Evolutionary conservation across 768 basidiomycete genomes (phyloP).

Genomic region (Phanerochaete carnosa): DNA sequence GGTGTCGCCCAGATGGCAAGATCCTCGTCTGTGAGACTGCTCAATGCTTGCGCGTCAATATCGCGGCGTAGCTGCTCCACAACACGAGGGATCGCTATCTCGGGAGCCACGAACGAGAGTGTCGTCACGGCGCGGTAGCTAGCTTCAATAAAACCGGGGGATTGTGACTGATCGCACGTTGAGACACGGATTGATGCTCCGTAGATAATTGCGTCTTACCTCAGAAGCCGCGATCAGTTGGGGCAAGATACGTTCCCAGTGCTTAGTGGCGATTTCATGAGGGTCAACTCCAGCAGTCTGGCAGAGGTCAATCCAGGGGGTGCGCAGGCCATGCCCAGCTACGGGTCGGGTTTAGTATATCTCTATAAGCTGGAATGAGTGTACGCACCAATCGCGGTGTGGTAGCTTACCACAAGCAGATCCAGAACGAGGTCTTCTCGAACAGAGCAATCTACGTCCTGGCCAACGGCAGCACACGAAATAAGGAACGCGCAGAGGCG

Average conservation of each 20-base stretch:
- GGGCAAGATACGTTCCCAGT: constrained; percentile 47
- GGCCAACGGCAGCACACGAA: constrained; percentile 45
- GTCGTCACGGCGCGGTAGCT: constrained; percentile 74
- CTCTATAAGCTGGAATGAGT: neutral
- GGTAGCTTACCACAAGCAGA: constrained; percentile 69
- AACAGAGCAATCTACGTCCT: constrained; percentile 35
- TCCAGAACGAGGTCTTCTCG: constrained; percentile 50
- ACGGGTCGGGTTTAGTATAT: neutral
- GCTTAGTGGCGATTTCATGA: constrained; percentile 47
- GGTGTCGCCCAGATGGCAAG: constrained; percentile 85
- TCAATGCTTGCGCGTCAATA: constrained; percentile 57
- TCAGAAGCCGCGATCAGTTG: constrained; percentile 49
- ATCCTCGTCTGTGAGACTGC: constrained; percentile 66
- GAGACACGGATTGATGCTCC: constrained; percentile 23
- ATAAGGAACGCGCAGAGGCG: constrained; percentile 52
- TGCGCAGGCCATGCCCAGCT: constrained; percentile 47
- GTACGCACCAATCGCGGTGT: constrained; percentile 47
- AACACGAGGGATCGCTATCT: constrained; percentile 62
- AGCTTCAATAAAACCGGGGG: constrained; percentile 50
- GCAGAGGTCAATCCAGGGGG: constrained; percentile 79
- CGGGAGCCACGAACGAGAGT: constrained; percentile 76
- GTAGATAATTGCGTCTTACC: constrained; percentile 29
- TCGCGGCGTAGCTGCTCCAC: constrained; percentile 63
- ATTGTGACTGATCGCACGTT: neutral
- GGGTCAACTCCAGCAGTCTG: constrained; percentile 72